A percentile compares a stretch with the other conserved stretches of the same genome.
Conservation (phyloP, 2,329 filamentous ascomycete genomes). For the Colletotrichum lindemuthianum region DNA sequence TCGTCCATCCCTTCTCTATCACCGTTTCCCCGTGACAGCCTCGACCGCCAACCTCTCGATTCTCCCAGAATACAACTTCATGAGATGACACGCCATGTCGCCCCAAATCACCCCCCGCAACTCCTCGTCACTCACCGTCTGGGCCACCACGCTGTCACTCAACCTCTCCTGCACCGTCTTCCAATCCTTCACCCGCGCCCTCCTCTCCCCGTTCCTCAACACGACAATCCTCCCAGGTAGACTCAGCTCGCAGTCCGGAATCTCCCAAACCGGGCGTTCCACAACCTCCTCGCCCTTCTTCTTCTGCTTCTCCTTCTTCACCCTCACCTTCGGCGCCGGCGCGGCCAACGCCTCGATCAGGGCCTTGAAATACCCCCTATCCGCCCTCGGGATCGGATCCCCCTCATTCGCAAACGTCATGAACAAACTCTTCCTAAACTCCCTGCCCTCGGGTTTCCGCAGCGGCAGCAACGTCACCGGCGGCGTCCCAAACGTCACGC, state of each 20-base stretch:
- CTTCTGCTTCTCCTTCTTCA: constrained; percentile 22
- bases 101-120: constrained; percentile 80
- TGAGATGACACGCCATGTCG: constrained; percentile 82
- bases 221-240: constrained; percentile 77
- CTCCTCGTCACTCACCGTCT: constrained; percentile 73
- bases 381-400: constrained; percentile 81
- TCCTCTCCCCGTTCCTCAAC: constrained; percentile 62
- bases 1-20: neutral
- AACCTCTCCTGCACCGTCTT: constrained; percentile 62
- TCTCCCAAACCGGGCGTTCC: constrained; percentile 62
- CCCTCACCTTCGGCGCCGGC: constrained; percentile 56
- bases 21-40: constrained; percentile 64
- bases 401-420: constrained; percentile 87
- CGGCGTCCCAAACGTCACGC: constrained; percentile 86
- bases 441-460: constrained; percentile 61
- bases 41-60: constrained; percentile 77
- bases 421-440: constrained; percentile 75
- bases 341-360: constrained; percentile 76
- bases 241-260: constrained; percentile 73
- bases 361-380: constrained; percentile 78
- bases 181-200: constrained; percentile 50
- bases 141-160: constrained; percentile 72
- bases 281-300: constrained; percentile 42
- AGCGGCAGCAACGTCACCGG: constrained; percentile 79
- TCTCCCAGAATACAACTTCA: constrained; percentile 79